Conservation (phyloP, 129 eudicot genomes). For the Heracleum sosnowskyi region DNA sequence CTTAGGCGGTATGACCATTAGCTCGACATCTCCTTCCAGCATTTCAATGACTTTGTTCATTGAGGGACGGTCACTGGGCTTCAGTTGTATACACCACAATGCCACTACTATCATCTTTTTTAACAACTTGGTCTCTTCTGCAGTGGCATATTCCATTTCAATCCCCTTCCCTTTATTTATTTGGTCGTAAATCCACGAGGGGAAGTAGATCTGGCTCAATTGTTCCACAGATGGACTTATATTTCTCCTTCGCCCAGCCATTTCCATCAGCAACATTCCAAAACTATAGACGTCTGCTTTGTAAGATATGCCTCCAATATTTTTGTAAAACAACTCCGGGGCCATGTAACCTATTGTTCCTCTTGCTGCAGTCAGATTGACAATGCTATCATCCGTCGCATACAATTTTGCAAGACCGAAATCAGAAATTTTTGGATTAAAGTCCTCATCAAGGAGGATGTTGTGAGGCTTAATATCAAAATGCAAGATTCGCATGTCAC, state of each 20-base stretch:
- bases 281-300: neutral
- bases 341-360: too few relatives aligned
- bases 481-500: too few relatives aligned
- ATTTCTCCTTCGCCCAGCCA: neutral
- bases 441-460: too few relatives aligned
- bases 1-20: neutral
- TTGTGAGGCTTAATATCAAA: too few relatives aligned
- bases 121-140: neutral
- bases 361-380: too few relatives aligned
- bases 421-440: too few relatives aligned
- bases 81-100: neutral
- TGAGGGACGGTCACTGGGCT: neutral
- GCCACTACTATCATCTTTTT: neutral
- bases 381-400: too few relatives aligned
- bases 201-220: neutral
- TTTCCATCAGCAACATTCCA: neutral
- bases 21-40: neutral
- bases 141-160: neutral
- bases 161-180: neutral
- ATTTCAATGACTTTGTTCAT: neutral
- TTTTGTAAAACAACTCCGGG: too few relatives aligned
- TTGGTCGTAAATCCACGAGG: neutral
- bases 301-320: too few relatives aligned
- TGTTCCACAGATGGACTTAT: neutral
- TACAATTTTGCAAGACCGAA: too few relatives aligned